Percentiles rank a stretch among this genome's conserved stretches.
These are phyloP conservation scores for Gossypium schwendimanii DNA, from an alignment of 441 rosid species.

Conservation along the genomic window DNA sequence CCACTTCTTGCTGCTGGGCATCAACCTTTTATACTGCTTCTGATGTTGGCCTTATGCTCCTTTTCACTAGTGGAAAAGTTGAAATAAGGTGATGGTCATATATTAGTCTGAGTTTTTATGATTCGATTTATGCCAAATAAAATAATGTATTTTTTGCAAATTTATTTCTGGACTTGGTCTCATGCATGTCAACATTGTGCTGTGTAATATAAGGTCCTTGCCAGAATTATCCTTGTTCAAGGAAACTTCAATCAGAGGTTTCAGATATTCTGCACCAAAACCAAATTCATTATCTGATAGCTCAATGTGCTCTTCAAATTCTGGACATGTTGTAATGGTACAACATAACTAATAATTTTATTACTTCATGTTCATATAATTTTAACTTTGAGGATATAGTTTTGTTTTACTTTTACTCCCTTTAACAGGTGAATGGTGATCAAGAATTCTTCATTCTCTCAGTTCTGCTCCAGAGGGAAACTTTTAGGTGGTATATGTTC, in stretches of 20 bases:
- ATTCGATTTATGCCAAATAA: neutral
- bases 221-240: constrained; percentile 67
- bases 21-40: constrained; percentile 54
- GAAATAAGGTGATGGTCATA: constrained; percentile 63
- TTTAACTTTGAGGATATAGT: neutral
- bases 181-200: constrained; percentile 5
- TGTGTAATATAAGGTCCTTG: constrained; percentile 56
- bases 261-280: constrained; percentile 40
- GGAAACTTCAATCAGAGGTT: constrained; percentile 64
- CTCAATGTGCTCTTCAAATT: constrained; percentile 52
- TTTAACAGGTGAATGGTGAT: constrained; percentile 65
- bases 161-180: constrained; percentile 3
- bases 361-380: neutral
- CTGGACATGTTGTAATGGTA: constrained; percentile 83
- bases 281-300: constrained; percentile 39
- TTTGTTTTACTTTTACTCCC: neutral
- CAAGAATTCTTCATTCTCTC: constrained; percentile 64
- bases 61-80: constrained; percentile 53
- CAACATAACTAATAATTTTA: constrained; percentile 3
- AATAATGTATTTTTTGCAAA: neutral
- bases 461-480: constrained; percentile 47
- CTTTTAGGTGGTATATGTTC: constrained; percentile 37
- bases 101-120: neutral
- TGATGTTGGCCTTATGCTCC: constrained; percentile 68
- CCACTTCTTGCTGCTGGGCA: constrained; percentile 75